A percentile compares a stretch with the other conserved stretches of the same genome.
phyloP scores from a whole-genome alignment of 495 filamentous ascomycete species.

The Acidiella bohemica region DNA sequence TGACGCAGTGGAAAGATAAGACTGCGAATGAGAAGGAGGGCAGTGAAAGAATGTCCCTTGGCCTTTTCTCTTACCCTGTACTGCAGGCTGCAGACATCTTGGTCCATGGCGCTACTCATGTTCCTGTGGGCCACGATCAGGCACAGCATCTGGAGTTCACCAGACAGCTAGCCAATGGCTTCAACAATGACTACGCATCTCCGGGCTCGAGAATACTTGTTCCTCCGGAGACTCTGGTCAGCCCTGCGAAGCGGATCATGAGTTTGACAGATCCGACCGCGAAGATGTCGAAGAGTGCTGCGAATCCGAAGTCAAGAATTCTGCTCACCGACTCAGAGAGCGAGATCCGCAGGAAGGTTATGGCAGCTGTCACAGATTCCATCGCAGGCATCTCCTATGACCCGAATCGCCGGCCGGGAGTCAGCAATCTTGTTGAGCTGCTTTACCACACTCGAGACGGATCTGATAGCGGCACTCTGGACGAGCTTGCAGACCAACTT shows the following conservation, averaged over 20 bases:
- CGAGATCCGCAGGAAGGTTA: constrained; percentile 53
- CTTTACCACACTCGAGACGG: constrained; percentile 46
- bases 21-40: constrained; percentile 13
- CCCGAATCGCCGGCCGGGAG: constrained; percentile 54
- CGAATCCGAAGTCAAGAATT: constrained; percentile 57
- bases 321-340: constrained; percentile 56
- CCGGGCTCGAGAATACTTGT: constrained; percentile 43
- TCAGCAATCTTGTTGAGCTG: constrained; percentile 75
- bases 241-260: constrained; percentile 75
- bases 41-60: constrained; percentile 52
- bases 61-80: constrained; percentile 93
- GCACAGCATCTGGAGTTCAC: constrained; percentile 87
- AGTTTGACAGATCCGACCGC: constrained; percentile 57
- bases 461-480: constrained; percentile 28
- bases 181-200: constrained; percentile 68
- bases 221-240: constrained; percentile 59
- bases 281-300: constrained; percentile 92
- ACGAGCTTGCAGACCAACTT: constrained; percentile 43
- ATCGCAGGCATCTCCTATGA: constrained; percentile 54
- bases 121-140: constrained; percentile 92
- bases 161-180: constrained; percentile 65
- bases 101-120: constrained; percentile 80
- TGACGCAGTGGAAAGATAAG: constrained; percentile 88
- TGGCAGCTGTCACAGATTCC: constrained; percentile 64
- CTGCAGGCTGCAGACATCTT: constrained; percentile 92